A percentile compares a stretch with the other conserved stretches of the same genome.
Evolutionary conservation across 257 asterid genomes (phyloP).

Genomic region (Nicotiana otophora): DNA sequence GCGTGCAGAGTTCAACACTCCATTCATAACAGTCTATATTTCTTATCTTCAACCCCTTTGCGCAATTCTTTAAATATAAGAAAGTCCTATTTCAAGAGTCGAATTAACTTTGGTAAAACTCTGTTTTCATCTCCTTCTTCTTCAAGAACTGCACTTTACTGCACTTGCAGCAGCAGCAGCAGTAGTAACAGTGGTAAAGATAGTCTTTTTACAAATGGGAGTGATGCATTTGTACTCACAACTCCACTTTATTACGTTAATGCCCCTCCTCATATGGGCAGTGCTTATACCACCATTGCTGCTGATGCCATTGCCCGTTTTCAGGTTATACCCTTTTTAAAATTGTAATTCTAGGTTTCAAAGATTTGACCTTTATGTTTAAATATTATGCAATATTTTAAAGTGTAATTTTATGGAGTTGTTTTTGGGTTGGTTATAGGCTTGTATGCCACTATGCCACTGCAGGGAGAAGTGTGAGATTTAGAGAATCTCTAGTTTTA

Average conservation of each 20-base stretch:
- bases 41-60: constrained; percentile 28
- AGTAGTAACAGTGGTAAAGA: constrained; percentile 20
- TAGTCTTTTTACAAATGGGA: constrained; percentile 15
- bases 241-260: constrained; percentile 96
- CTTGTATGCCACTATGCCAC: not conserved
- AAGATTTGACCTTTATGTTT: not conserved
- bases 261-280: constrained; percentile 99
- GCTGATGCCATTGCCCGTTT: constrained; percentile 94
- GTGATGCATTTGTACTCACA: constrained; percentile 44
- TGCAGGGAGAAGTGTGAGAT: not conserved
- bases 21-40: constrained; percentile 47
- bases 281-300: constrained; percentile 95
- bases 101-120: constrained; percentile 15
- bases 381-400: not conserved
- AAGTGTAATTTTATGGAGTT: not conserved
- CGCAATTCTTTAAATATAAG: constrained; percentile 16
- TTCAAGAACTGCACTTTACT: constrained; percentile 32
- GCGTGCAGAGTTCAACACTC: constrained; percentile 55
- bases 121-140: constrained; percentile 13
- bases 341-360: not conserved
- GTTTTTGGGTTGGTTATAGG: not conserved
- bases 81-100: constrained; percentile 21
- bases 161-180: constrained; percentile 38
- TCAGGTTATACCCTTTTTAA: constrained; percentile 46
- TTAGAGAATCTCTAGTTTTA: not conserved